Conservation (phyloP, 345 rosid genomes). For the Arabidopsis suecica region DNA sequence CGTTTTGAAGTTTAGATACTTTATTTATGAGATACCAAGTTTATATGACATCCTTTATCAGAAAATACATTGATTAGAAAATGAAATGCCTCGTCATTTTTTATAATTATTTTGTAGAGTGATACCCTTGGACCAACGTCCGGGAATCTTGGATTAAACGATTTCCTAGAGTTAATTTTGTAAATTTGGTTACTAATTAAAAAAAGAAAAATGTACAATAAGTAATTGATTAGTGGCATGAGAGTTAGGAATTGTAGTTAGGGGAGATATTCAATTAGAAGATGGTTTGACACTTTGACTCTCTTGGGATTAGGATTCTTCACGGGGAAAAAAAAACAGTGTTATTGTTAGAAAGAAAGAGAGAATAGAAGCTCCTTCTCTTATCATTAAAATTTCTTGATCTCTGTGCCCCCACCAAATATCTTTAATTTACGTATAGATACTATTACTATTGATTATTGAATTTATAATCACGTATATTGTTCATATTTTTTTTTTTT, state of each 20-base stretch:
- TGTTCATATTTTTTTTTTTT: neutral
- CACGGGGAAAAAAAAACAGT: constrained; percentile 2
- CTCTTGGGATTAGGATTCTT: constrained; percentile 41
- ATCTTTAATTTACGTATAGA: too few species aligned
- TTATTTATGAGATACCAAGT: neutral
- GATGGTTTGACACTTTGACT: constrained; percentile 31
- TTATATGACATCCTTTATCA: neutral
- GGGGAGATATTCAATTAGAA: neutral
- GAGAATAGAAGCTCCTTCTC: constrained; percentile 45
- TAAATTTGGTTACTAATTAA: neutral
- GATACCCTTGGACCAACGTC: constrained; percentile 33
- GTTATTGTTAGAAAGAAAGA: constrained; percentile 26
- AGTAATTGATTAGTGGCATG: constrained; percentile 23
- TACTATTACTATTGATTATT: too few species aligned
- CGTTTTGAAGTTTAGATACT: too few species aligned
- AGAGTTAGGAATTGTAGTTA: constrained; percentile 35
- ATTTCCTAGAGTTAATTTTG: neutral
- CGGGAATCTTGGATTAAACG: constrained; percentile 45
- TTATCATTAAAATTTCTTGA: constrained; percentile 18
- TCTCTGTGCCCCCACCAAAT: constrained; percentile 30
- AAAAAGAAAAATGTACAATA: neutral
- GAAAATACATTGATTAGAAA: neutral
- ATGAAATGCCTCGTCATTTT: neutral
- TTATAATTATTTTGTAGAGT: neutral
- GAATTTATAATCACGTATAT: neutral